phyloP scores from a whole-genome alignment of 352 stramenopile species.

The Phytophthora palmivora region DNA sequence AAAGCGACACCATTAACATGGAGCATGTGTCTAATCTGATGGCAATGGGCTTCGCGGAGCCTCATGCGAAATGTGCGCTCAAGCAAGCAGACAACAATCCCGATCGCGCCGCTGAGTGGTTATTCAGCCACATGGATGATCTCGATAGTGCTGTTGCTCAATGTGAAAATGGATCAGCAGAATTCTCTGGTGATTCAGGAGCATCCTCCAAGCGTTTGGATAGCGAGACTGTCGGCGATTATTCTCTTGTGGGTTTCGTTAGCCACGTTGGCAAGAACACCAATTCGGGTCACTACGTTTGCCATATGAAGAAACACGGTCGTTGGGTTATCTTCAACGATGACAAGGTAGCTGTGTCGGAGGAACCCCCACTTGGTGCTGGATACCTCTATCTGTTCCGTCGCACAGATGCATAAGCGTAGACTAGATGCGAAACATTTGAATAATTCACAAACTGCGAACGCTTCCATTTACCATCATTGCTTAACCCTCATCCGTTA shows the following conservation, averaged over 20 bases:
- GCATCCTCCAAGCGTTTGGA: constrained; percentile 63
- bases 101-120: constrained; percentile 97
- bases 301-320: constrained; percentile 97
- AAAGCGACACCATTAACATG: constrained; percentile 77
- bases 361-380: constrained; percentile 93
- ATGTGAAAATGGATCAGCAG: constrained; percentile 62
- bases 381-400: constrained; percentile 98
- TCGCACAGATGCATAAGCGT: constrained; percentile 49
- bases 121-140: constrained; percentile 98
- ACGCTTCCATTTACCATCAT: constrained; percentile 8
- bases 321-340: constrained; percentile 99
- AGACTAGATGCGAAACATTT: constrained; percentile 23
- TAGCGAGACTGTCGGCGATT: constrained; percentile 64
- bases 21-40: constrained; percentile 70
- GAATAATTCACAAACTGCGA: constrained; percentile 10
- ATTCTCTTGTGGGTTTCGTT: constrained; percentile 97
- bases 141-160: constrained; percentile 92
- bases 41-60: constrained; percentile 90
- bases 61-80: constrained; percentile 93
- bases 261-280: constrained; percentile 99
- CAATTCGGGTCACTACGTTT: constrained; percentile 98
- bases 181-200: constrained; percentile 21
- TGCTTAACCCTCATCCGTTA: too few species aligned
- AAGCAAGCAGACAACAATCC: constrained; percentile 91
- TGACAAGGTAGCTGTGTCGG: constrained; percentile 96